Conservation (phyloP, 306 rosid genomes). For the Sphenostylis stenocarpa region DNA sequence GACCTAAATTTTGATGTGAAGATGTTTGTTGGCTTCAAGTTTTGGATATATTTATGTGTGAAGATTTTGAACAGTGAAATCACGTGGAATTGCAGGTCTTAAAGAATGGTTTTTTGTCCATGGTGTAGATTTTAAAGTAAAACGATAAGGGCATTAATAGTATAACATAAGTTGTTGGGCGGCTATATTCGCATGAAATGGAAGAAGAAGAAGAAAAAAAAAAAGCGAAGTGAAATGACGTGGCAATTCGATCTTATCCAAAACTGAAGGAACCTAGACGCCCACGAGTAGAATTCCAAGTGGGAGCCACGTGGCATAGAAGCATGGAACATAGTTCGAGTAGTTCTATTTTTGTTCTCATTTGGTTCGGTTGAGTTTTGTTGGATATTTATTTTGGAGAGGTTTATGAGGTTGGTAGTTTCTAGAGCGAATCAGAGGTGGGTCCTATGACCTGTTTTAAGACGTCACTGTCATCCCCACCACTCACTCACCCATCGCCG, state of each 20-base stretch:
- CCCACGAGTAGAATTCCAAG: slow-evolving; percentile 38
- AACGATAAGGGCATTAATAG: not conserved
- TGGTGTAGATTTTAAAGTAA: not conserved
- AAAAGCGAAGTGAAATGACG: not conserved
- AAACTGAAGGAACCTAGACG: slow-evolving; percentile 17
- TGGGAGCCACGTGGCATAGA: slow-evolving; percentile 41
- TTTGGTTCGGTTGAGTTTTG: slow-evolving; percentile 24
- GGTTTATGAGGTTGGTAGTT: not conserved
- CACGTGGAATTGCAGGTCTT: not conserved
- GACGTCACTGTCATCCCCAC: slow-evolving; percentile 8
- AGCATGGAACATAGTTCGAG: not conserved
- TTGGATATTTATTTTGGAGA: not conserved
- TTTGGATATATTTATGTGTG: not conserved
- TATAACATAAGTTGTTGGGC: not conserved
- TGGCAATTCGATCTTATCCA: slow-evolving; percentile 46
- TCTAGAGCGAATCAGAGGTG: slow-evolving; percentile 28
- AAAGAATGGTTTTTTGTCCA: not conserved
- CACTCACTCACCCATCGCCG: slow-evolving; percentile 1
- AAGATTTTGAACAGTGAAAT: not conserved
- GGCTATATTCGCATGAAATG: not conserved
- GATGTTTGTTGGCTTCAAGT: not conserved
- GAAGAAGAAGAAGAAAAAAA: not conserved
- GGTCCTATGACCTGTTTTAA: slow-evolving; percentile 15
- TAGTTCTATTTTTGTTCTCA: not conserved
- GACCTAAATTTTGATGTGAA: too few species aligned